A percentile compares a stretch with the other conserved stretches of the same genome.
Evolutionary conservation across 2,329 filamentous ascomycete species (phyloP).

Genomic region (Huntiella bhutanensis): DNA sequence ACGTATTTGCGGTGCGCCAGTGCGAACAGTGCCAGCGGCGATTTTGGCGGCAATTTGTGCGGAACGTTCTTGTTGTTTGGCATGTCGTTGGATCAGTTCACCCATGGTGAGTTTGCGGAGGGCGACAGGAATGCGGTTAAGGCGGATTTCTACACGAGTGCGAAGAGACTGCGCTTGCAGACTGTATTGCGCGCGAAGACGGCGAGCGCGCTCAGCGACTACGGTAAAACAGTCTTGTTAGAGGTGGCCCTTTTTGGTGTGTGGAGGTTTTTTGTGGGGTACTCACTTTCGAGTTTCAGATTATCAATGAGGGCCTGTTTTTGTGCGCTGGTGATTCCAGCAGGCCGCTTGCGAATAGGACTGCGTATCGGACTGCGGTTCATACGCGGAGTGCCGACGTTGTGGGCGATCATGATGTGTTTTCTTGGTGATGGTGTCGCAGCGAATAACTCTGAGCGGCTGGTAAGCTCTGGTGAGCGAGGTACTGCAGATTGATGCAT

Average conservation of each 20-base stretch:
- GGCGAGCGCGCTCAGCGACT: conserved; percentile 79
- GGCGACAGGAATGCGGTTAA: conserved; percentile 73
- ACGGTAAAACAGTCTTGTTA: not conserved
- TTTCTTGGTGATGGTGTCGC: conserved; percentile 18
- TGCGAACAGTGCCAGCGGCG: conserved; percentile 18
- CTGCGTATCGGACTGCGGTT: conserved; percentile 23
- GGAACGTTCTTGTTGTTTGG: conserved; percentile 23
- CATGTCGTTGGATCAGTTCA: conserved; percentile 44
- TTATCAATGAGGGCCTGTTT: conserved; percentile 83
- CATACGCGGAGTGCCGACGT: conserved; percentile 21
- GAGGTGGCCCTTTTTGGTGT: not conserved
- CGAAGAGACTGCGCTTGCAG: conserved; percentile 72
- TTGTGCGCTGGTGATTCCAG: conserved; percentile 47
- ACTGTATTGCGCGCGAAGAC: conserved; percentile 73
- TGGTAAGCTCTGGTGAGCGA: conserved; percentile 11
- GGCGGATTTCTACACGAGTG: conserved; percentile 74
- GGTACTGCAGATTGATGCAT: conserved; percentile 15
- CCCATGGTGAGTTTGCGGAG: conserved; percentile 66
- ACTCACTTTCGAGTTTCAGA: conserved; percentile 67
- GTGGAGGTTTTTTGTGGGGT: not conserved
- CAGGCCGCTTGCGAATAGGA: conserved; percentile 41
- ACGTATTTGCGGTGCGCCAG: conserved; percentile 14
- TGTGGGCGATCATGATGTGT: conserved; percentile 11
- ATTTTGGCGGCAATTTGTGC: conserved; percentile 10
- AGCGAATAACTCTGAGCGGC: conserved; percentile 23